phyloP scores from a whole-genome alignment of 2,329 filamentous ascomycete genomes.

The Seiridium cupressi region DNA sequence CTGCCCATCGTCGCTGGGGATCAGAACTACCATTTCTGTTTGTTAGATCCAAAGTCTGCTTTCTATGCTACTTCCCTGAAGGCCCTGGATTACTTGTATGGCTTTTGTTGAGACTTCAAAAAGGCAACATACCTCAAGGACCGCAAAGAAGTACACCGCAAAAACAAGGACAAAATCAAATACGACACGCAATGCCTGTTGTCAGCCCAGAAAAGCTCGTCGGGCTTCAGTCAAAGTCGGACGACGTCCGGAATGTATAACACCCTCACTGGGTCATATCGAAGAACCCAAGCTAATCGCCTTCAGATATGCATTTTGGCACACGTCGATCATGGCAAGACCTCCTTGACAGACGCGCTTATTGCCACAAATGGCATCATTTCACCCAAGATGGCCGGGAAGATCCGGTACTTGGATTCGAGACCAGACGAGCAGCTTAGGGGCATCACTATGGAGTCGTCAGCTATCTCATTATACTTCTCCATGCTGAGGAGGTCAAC shows the following conservation, averaged over 20 bases:
- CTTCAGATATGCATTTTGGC: conserved; percentile 90
- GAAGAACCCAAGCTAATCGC: conserved; percentile 27
- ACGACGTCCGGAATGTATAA: conserved; percentile 77
- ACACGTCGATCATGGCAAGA: conserved; percentile 98
- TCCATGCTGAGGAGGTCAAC: conserved; percentile 77
- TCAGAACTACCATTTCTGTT: too few species aligned
- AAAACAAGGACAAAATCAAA: too few species aligned
- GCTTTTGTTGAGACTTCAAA: too few species aligned
- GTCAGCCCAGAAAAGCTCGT: conserved; percentile 89
- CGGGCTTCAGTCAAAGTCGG: conserved; percentile 80
- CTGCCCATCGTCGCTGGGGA: too few species aligned
- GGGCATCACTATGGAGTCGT: conserved; percentile 99
- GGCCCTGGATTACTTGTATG: too few species aligned
- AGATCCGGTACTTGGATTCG: conserved; percentile 96
- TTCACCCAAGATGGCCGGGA: conserved; percentile 93
- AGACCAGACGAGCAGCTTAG: conserved; percentile 92
- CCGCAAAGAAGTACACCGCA: too few species aligned
- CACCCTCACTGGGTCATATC: conserved; percentile 16
- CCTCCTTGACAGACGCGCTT: conserved; percentile 90
- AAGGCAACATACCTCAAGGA: too few species aligned
- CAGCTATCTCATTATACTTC: conserved; percentile 94
- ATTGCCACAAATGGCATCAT: conserved; percentile 99
- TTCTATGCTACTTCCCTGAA: too few species aligned
- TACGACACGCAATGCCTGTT: conserved; percentile 71
- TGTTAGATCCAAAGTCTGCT: too few species aligned